Conservation (phyloP, 805 yeast genomes). For the Teunomyces cretensis region DNA sequence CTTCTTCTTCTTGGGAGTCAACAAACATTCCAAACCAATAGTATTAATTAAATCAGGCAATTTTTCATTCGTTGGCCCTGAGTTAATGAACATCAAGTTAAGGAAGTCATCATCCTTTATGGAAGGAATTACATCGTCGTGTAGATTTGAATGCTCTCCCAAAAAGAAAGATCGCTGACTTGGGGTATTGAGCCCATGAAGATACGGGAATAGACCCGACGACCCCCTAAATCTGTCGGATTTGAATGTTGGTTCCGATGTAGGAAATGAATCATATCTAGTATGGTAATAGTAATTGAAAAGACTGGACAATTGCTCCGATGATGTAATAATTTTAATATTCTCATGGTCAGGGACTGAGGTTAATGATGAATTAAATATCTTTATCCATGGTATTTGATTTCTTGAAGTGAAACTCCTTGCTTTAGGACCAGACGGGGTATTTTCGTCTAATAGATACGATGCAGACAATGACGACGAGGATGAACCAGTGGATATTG, state of each 20-base stretch:
- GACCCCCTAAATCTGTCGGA: neutral
- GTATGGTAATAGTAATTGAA: constrained; percentile 10
- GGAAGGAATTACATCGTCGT: constrained; percentile 5
- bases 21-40: constrained; percentile 7
- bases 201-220: constrained; percentile 30
- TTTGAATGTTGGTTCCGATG: neutral
- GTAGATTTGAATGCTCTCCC: constrained; percentile 11
- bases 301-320: constrained; percentile 6
- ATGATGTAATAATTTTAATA: constrained; percentile 8
- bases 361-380: constrained; percentile 10
- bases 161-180: constrained; percentile 29
- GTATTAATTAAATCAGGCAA: constrained; percentile 10
- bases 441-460: constrained; percentile 1
- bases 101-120: constrained; percentile 3
- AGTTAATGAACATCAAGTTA: constrained; percentile 13
- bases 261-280: constrained; percentile 1
- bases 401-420: neutral
- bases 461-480: neutral
- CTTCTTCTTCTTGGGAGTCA: constrained; percentile 5
- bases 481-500: neutral
- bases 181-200: constrained; percentile 30
- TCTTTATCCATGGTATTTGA: constrained; percentile 8
- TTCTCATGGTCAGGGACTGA: constrained; percentile 7
- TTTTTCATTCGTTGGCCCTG: neutral
- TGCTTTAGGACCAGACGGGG: neutral